phyloP scores from a whole-genome alignment of 768 basidiomycete genomes.

The Amanita rubescens region DNA sequence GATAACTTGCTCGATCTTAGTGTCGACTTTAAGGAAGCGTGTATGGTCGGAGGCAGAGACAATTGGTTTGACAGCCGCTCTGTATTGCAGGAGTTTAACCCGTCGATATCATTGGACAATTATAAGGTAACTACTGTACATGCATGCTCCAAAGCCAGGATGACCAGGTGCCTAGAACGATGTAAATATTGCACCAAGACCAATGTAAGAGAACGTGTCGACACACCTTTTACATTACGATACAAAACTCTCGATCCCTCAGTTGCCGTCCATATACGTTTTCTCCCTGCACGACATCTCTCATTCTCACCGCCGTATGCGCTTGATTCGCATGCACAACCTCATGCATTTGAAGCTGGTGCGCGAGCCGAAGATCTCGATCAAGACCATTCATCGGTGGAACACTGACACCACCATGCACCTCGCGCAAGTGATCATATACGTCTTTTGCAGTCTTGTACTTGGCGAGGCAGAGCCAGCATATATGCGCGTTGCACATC shows the following conservation, averaged over 20 bases:
- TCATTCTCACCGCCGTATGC: background rate
- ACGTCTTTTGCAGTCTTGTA: conserved; percentile 22
- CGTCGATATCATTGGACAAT: too few relatives aligned
- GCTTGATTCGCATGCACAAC: background rate
- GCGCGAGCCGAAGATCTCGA: background rate
- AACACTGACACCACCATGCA: conserved; percentile 19
- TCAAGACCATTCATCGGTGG: background rate
- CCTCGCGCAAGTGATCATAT: conserved; percentile 29
- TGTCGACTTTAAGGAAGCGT: too few relatives aligned
- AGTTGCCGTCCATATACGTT: background rate
- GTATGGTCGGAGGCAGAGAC: too few relatives aligned
- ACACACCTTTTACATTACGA: background rate
- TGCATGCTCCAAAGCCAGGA: too few relatives aligned
- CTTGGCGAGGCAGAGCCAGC: conserved; percentile 44
- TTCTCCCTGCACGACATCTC: background rate
- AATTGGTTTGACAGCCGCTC: too few relatives aligned
- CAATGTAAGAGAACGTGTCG: background rate
- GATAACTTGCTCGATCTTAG: too few relatives aligned
- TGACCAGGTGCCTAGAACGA: too few relatives aligned
- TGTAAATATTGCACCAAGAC: background rate
- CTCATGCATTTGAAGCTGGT: background rate
- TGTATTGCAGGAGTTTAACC: too few relatives aligned
- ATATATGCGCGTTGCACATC: conserved; percentile 43
- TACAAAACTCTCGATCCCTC: background rate
- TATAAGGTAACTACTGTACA: too few relatives aligned